phyloP scores from a whole-genome alignment of 2,329 filamentous ascomycete genomes.

The Xylariaceae sp. region DNA sequence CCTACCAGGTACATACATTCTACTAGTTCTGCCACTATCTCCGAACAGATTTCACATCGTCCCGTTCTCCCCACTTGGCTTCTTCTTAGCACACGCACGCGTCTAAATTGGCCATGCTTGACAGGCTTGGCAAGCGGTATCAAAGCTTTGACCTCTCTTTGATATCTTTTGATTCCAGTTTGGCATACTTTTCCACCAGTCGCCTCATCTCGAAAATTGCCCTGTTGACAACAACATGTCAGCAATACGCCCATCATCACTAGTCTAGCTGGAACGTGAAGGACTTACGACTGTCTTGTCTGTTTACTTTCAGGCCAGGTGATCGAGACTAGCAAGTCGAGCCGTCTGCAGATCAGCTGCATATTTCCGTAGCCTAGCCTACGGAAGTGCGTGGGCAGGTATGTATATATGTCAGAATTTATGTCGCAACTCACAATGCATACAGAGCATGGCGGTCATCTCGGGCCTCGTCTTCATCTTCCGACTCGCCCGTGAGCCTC shows the following conservation, averaged over 20 bases:
- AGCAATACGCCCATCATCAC: background rate
- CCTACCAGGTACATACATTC: too few species aligned
- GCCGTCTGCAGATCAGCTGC: too few species aligned
- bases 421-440: conserved; percentile 1
- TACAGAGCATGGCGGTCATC: conserved; percentile 5
- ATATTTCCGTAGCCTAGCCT: too few species aligned
- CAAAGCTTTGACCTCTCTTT: too few species aligned
- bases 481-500: background rate
- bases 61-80: too few species aligned
- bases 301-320: background rate
- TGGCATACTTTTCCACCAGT: background rate
- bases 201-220: conserved; percentile 1
- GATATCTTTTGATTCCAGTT: too few species aligned
- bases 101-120: too few species aligned
- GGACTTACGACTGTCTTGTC: background rate
- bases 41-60: too few species aligned
- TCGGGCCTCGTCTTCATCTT: conserved; percentile 1
- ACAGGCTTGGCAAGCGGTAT: too few species aligned
- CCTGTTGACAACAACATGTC: background rate
- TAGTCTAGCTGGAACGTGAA: background rate
- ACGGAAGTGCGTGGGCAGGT: too few species aligned
- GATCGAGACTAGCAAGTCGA: background rate
- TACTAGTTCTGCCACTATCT: too few species aligned
- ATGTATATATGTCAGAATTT: background rate
- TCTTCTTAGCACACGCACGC: too few species aligned